Conservation (phyloP, 306 rosid species). For the Fragaria nilgerrensis region DNA sequence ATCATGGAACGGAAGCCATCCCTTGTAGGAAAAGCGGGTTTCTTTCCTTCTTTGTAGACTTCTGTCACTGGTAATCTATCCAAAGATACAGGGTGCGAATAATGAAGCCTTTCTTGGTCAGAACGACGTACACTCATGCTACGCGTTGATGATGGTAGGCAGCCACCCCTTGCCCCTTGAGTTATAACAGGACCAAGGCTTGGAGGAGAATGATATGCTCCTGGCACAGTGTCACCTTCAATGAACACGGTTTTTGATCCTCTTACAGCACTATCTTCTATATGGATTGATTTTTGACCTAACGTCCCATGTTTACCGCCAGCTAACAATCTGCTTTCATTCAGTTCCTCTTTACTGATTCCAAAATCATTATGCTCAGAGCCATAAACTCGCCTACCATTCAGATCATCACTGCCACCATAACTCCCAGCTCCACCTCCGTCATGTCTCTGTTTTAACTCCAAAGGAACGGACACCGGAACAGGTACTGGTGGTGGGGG, state of each 20-base stretch:
- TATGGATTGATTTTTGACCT: conserved; percentile 41
- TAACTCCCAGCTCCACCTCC: conserved; percentile 29
- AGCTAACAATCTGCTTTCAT: conserved; percentile 38
- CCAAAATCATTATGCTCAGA: conserved; percentile 34
- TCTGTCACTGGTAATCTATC: conserved; percentile 45
- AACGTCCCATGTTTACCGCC: conserved; percentile 37
- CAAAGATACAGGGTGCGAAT: conserved; percentile 33
- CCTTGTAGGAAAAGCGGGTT: conserved; percentile 41
- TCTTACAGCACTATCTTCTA: conserved; percentile 37
- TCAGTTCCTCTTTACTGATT: conserved; percentile 42
- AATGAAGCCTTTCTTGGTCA: conserved; percentile 51
- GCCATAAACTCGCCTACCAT: conserved; percentile 26
- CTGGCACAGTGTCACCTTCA: conserved; percentile 32
- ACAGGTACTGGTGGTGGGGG: conserved; percentile 28
- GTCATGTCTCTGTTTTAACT: conserved; percentile 45
- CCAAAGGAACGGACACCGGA: conserved; percentile 25
- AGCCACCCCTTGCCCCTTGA: conserved; percentile 39
- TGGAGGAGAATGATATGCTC: conserved; percentile 45
- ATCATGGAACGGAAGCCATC: conserved; percentile 32
- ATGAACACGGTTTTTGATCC: conserved; percentile 22
- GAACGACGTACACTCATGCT: conserved; percentile 33
- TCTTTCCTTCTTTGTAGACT: conserved; percentile 39
- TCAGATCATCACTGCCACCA: conserved; percentile 38
- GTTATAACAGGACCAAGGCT: conserved; percentile 30
- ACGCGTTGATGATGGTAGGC: conserved; percentile 38